A percentile compares a stretch with the other conserved stretches of the same genome.
Evolutionary conservation across 2,329 filamentous ascomycete species (phyloP).

Genomic region (Fusarium camptoceras): DNA sequence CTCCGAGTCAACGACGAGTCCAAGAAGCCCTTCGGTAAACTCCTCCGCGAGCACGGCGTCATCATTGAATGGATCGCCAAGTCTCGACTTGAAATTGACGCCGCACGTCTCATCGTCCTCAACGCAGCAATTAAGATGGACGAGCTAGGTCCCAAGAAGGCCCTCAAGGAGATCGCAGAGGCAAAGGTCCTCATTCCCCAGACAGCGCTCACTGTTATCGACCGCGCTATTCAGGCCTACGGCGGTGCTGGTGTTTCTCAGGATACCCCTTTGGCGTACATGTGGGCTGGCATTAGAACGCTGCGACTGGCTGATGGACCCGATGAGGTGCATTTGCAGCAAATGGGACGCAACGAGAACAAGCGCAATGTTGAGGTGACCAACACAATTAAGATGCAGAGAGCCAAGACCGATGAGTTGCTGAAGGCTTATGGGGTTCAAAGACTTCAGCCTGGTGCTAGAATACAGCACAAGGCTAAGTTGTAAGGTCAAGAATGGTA

Average conservation of each 20-base stretch:
- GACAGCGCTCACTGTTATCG: constrained; percentile 86
- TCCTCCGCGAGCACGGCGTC: constrained; percentile 88
- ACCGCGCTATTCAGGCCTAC: constrained; percentile 93
- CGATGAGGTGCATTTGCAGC: constrained; percentile 92
- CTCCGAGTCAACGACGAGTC: constrained; percentile 91
- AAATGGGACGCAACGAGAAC: constrained; percentile 85
- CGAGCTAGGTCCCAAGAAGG: constrained; percentile 85
- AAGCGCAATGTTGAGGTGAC: constrained; percentile 72
- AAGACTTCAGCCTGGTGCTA: constrained; percentile 62
- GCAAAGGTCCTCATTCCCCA: constrained; percentile 92
- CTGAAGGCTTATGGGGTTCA: constrained; percentile 67
- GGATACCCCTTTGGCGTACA: constrained; percentile 88
- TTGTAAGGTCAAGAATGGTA: constrained; percentile 52
- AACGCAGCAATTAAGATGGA: constrained; percentile 98
- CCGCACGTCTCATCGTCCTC: constrained; percentile 87
- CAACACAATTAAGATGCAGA: constrained; percentile 72
- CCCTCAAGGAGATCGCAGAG: constrained; percentile 92
- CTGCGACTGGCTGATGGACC: constrained; percentile 91
- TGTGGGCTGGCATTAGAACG: constrained; percentile 85
- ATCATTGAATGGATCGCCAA: constrained; percentile 95
- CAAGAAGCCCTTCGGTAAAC: constrained; percentile 93
- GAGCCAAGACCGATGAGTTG: constrained; percentile 72
- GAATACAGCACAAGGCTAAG: constrained; percentile 60
- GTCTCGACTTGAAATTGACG: constrained; percentile 93
- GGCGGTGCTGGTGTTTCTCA: constrained; percentile 92